phyloP scores from a whole-genome alignment of 768 basidiomycete genomes.

The Naganishia kalamii region DNA sequence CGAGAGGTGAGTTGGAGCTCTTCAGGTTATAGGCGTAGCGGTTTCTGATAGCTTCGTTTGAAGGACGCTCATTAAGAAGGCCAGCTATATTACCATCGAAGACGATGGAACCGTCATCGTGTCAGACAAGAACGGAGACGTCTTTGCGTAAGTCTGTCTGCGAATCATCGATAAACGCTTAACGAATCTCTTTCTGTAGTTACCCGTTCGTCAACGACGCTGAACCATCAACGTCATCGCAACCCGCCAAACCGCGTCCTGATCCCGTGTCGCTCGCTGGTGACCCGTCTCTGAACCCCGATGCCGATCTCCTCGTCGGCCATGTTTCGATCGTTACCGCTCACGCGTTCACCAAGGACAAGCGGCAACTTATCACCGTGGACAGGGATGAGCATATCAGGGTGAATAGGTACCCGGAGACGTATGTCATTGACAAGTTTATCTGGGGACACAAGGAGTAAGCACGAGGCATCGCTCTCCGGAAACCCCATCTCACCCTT shows the following conservation, averaged over 20 bases:
- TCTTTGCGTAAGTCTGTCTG: slow-evolving; percentile 60
- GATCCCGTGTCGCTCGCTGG: slow-evolving; percentile 31
- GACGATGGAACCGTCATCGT: slow-evolving; percentile 64
- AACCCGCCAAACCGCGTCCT: slow-evolving; percentile 32
- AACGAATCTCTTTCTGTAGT: slow-evolving; percentile 46
- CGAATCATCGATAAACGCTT: background rate
- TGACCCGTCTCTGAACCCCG: slow-evolving; percentile 44
- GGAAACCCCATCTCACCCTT: background rate
- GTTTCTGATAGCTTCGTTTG: background rate
- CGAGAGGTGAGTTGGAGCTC: slow-evolving; percentile 15
- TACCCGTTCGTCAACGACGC: slow-evolving; percentile 50
- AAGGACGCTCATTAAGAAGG: slow-evolving; percentile 77
- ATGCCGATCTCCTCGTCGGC: slow-evolving; percentile 51
- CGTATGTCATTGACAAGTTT: slow-evolving; percentile 76
- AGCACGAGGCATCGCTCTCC: slow-evolving; percentile 29
- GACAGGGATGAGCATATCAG: slow-evolving; percentile 95
- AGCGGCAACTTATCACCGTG: slow-evolving; percentile 69
- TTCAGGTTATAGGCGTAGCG: no score
- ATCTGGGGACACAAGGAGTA: slow-evolving; percentile 79
- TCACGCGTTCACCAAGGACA: slow-evolving; percentile 62
- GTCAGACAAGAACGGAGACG: slow-evolving; percentile 91
- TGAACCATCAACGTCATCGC: slow-evolving; percentile 45
- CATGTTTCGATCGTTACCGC: slow-evolving; percentile 79
- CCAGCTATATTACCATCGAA: slow-evolving; percentile 64
- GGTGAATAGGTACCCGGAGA: slow-evolving; percentile 80